Evolutionary conservation across 495 filamentous ascomycete species (phyloP).

Genomic region (Neurospora cerealis): DNA sequence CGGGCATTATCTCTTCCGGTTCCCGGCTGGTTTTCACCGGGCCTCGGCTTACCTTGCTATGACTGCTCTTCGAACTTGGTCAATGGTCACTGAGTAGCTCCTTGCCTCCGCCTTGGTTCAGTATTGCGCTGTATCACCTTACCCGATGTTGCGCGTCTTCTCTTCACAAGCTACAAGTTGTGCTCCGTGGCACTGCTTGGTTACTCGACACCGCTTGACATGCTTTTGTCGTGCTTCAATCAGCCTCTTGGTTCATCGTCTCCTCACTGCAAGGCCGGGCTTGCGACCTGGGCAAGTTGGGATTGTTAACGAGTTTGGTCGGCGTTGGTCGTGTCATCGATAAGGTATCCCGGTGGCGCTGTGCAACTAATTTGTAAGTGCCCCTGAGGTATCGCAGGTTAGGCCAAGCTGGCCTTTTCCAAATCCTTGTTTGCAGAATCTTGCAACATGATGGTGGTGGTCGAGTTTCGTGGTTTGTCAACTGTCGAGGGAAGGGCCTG

Average conservation of each 20-base stretch:
- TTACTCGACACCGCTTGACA: not conserved
- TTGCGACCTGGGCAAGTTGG: not conserved
- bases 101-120: not conserved
- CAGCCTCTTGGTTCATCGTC: not conserved
- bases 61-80: not conserved
- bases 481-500: not conserved
- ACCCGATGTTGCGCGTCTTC: not conserved
- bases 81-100: not conserved
- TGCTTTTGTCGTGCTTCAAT: not conserved
- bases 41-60: not conserved
- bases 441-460: not conserved
- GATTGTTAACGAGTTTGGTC: not conserved
- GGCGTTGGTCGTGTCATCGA: not conserved
- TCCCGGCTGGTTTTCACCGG: not conserved
- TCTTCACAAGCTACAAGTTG: not conserved
- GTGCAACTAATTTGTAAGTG: not conserved
- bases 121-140: not conserved
- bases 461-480: not conserved
- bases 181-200: not conserved
- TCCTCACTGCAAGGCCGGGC: not conserved
- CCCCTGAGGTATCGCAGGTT: not conserved
- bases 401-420: not conserved
- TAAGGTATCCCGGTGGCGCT: not conserved
- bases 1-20: not conserved
- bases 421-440: not conserved